Percentiles rank a stretch among this genome's conserved stretches.
phyloP scores from a whole-genome alignment of 2,329 filamentous ascomycete species.

The Proliferodiscus dingleyae region DNA sequence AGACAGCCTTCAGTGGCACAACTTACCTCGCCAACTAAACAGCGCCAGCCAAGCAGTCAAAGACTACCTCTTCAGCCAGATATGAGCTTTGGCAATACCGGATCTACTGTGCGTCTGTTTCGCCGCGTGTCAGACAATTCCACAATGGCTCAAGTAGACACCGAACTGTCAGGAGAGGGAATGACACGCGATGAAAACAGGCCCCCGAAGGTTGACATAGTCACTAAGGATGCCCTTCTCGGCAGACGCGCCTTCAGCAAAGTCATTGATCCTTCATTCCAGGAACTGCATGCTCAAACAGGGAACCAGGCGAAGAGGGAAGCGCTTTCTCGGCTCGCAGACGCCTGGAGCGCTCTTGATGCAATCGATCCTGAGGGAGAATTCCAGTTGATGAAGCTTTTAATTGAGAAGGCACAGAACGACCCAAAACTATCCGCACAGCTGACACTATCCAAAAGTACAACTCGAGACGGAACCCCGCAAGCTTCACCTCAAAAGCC shows the following conservation, averaged over 20 bases:
- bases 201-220: conserved; percentile 51
- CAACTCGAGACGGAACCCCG: conserved; percentile 53
- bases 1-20: conserved; percentile 35
- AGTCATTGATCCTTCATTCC: conserved; percentile 75
- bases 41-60: conserved; percentile 24
- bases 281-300: conserved; percentile 82
- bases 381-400: conserved; percentile 74
- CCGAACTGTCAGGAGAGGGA: conserved; percentile 15
- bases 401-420: conserved; percentile 67
- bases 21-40: conserved; percentile 28
- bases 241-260: conserved; percentile 78
- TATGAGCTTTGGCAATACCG: conserved; percentile 88
- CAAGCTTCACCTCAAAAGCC: conserved; percentile 40
- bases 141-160: conserved; percentile 23
- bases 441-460: conserved; percentile 32
- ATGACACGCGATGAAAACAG: conserved; percentile 57
- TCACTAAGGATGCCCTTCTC: conserved; percentile 75
- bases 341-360: conserved; percentile 81
- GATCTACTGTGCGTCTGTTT: conserved; percentile 88
- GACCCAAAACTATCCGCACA: conserved; percentile 57
- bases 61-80: conserved; percentile 83
- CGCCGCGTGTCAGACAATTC: conserved; percentile 75
- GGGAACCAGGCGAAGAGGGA: conserved; percentile 68
- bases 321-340: conserved; percentile 74
- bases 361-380: conserved; percentile 85